Evolutionary conservation across 2,329 filamentous ascomycete species (phyloP), one percentile per base, ranked within the genome.

Genomic region (Penicillium frequentans): DNA sequence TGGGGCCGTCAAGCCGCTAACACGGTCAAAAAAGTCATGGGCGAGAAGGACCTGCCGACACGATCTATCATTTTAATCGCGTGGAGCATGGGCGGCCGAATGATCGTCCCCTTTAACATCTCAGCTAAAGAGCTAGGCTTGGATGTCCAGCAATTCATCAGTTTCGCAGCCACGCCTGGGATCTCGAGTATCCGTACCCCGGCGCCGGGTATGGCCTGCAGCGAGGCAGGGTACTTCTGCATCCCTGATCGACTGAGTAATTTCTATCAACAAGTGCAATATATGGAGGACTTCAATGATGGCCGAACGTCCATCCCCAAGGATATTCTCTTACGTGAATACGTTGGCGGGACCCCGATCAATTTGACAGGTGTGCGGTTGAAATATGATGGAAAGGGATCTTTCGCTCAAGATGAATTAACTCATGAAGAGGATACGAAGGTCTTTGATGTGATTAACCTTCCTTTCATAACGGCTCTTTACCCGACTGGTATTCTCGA

Each of bases 1-100:
- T 67, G 63, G 64, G 64, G 63, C 23, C 50, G 46, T 21, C 64
- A 65, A 44, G 59, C 60, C 8, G 61, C 64, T 5, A 46, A 54
- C 27, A 55, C 53, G 2, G 58, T 57, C 10, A 53, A 60, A 14
- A 47, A 23, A 6, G 50, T 61, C 4, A 57, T 65, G 6, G 50
- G 58, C 2, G 23, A 59, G 10, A 37, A 65, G 33, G 31, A 5
- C 14, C 27, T 58, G n/a, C 2, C 49, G 13, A 54, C 43, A 10
- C 52, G 52, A 1, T 57, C 58, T 3, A 45, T 59, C 7, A 33
- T 63, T 9, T 23, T 61, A 23, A 48, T 61, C 13, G 48, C 53
- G 10, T 63, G 60, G 60, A 63, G 60, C 29, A 63, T 63, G 60
- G 58, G 42, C 9, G 60, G 60, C 19, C 47, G 60, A 21, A 57